These are phyloP conservation scores for Carex parvula DNA, from an alignment of 176 grass and related monocot genomes.

Conservation along the genomic window DNA sequence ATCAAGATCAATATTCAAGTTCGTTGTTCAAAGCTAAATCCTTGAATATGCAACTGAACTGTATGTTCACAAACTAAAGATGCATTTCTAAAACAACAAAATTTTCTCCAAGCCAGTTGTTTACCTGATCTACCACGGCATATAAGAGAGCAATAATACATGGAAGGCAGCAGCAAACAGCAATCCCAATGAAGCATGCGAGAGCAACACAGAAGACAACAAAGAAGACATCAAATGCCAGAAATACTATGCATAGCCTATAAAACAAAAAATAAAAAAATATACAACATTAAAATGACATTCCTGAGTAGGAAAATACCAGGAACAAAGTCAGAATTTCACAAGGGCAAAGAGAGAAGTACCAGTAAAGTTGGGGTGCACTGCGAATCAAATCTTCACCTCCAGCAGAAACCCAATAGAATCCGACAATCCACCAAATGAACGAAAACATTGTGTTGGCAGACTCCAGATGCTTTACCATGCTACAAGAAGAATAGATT, in stretches of 20 bases:
- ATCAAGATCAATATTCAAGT: background rate
- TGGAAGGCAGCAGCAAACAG: slow-evolving; percentile 92
- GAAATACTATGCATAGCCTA: slow-evolving; percentile 89
- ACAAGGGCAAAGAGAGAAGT: slow-evolving; percentile 6
- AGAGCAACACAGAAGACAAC: slow-evolving; percentile 85
- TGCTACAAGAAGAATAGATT: slow-evolving; percentile 31
- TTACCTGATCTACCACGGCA: slow-evolving; percentile 81
- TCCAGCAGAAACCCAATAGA: slow-evolving; percentile 83
- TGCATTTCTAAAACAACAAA: background rate
- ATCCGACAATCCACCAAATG: slow-evolving; percentile 90
- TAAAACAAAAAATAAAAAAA: slow-evolving; percentile 8
- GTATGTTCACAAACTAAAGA: background rate
- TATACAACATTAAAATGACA: background rate
- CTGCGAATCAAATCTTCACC: slow-evolving; percentile 57
- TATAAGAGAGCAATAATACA: slow-evolving; percentile 95
- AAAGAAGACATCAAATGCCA: slow-evolving; percentile 95
- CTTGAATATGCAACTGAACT: background rate
- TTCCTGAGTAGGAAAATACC: background rate
- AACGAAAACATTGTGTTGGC: slow-evolving; percentile 89
- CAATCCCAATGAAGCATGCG: slow-evolving; percentile 90
- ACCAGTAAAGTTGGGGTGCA: slow-evolving; percentile 85
- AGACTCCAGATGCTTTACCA: slow-evolving; percentile 72
- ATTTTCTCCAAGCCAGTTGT: background rate
- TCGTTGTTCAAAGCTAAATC: background rate
- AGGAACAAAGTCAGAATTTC: background rate